Percentiles rank a stretch among this genome's conserved stretches.
Conservation (phyloP, 2,329 filamentous ascomycete genomes). For the Ceratocystis colombiana region DNA sequence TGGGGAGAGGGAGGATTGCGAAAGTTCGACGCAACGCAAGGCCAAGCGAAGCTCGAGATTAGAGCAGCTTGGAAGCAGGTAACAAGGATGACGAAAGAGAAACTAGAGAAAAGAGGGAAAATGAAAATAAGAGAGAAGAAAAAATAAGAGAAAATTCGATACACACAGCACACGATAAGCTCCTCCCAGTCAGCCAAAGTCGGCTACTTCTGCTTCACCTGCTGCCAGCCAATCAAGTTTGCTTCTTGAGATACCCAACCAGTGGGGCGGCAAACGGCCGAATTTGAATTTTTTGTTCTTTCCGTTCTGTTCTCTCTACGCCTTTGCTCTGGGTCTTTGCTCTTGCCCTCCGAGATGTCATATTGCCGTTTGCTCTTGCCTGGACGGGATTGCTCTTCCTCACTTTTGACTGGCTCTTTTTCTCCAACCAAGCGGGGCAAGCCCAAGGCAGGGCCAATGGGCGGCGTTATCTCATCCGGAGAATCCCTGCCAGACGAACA, state of each 20-base stretch:
- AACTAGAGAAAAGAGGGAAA: neutral
- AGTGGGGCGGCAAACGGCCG: slow-evolving; percentile 4
- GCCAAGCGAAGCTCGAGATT: neutral
- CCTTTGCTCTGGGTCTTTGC: neutral
- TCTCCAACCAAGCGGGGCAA: neutral
- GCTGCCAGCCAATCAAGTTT: neutral
- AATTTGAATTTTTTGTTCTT: neutral
- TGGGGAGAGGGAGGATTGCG: neutral
- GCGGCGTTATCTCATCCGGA: neutral
- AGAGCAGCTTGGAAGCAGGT: neutral
- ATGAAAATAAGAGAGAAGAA: neutral
- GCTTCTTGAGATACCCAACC: neutral
- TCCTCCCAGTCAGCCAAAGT: neutral
- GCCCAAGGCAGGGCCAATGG: neutral
- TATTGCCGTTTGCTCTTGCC: neutral
- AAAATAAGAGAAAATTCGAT: neutral
- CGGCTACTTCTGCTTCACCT: neutral
- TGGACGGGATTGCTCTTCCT: neutral
- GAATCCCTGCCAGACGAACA: slow-evolving; percentile 5
- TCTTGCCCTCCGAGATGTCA: neutral
- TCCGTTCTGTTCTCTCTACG: neutral
- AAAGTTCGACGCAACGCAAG: neutral
- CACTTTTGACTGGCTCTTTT: neutral
- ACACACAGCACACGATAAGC: neutral
- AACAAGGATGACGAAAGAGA: neutral